Conservation (phyloP, 2,329 filamentous ascomycete species). For the Beauveria caledonica region DNA sequence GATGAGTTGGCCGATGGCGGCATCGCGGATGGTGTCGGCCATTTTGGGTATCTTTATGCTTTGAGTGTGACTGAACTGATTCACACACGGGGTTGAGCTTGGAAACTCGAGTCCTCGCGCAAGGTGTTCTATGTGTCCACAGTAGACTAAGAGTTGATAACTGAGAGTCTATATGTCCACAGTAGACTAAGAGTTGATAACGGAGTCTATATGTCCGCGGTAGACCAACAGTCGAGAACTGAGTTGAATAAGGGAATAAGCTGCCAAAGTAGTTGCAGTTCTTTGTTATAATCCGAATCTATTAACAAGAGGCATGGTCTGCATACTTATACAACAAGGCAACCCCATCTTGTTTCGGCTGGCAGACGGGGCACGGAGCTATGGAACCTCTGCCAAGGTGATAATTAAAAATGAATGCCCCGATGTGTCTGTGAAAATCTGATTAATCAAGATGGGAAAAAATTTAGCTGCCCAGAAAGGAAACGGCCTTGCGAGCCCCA, state of each 20-base stretch:
- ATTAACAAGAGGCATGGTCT: background rate
- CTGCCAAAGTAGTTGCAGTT: background rate
- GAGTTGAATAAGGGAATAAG: background rate
- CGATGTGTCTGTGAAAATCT: background rate
- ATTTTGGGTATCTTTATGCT: slow-evolving; percentile 11
- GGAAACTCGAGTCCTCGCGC: too few species aligned
- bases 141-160: too few species aligned
- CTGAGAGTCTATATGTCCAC: too few species aligned
- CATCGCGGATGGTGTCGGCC: slow-evolving; percentile 39
- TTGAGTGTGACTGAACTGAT: too few species aligned
- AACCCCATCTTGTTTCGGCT: background rate
- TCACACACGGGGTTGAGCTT: too few species aligned
- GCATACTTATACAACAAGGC: background rate
- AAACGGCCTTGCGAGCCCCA: background rate
- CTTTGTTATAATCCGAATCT: too few species aligned
- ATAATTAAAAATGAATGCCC: background rate
- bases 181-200: too few species aligned
- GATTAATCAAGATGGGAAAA: slow-evolving; percentile 2
- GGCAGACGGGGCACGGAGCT: background rate
- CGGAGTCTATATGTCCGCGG: too few species aligned
- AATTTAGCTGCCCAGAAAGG: background rate
- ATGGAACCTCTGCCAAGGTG: background rate
- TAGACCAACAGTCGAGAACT: too few species aligned
- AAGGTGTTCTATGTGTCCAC: too few species aligned
- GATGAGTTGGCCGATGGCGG: slow-evolving; percentile 50